A percentile compares a stretch with the other conserved stretches of the same genome.
Evolutionary conservation across 139 green algal genomes (phyloP).

Genomic region (Trebouxia sp.): DNA sequence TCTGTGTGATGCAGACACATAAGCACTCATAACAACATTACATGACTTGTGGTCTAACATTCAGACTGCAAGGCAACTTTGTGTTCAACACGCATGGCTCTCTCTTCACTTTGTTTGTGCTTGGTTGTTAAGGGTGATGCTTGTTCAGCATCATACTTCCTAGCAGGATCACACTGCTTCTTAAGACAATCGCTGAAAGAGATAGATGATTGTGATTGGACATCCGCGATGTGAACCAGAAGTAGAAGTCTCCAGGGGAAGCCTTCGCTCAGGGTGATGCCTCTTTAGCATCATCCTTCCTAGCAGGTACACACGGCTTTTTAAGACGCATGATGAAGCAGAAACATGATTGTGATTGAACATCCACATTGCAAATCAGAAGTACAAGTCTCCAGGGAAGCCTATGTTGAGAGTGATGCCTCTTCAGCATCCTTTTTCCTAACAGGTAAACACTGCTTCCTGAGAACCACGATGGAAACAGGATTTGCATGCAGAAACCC

Average conservation of each 20-base stretch:
- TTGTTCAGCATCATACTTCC: slow-evolving; percentile 94
- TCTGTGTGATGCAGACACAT: too few species aligned
- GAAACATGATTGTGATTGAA: too few species aligned
- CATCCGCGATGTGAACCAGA: slow-evolving; percentile 65
- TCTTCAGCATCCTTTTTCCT: slow-evolving; percentile 96
- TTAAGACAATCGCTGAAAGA: too few species aligned
- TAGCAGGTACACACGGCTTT: slow-evolving; percentile 78
- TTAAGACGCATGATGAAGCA: too few species aligned
- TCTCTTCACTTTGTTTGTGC: too few species aligned
- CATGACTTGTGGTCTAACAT: too few species aligned
- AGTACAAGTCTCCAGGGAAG: slow-evolving; percentile 89
- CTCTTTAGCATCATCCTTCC: slow-evolving; percentile 94
- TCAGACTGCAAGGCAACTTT: too few species aligned
- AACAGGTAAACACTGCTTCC: slow-evolving; percentile 51
- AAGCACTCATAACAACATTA: too few species aligned
- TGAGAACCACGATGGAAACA: too few species aligned
- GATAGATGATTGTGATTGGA: too few species aligned
- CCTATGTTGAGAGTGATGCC: slow-evolving; percentile 97
- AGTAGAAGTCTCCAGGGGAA: slow-evolving; percentile 87
- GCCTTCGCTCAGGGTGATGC: slow-evolving; percentile 97
- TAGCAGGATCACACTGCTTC: slow-evolving; percentile 77
- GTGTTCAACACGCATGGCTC: too few species aligned
- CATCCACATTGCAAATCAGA: slow-evolving; percentile 66
- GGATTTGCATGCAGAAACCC: too few species aligned
- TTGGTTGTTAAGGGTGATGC: slow-evolving; percentile 99